Percentiles rank a stretch among this genome's conserved stretches.
phyloP scores from a whole-genome alignment of 352 stramenopile species.

The Phytophthora pisi region DNA sequence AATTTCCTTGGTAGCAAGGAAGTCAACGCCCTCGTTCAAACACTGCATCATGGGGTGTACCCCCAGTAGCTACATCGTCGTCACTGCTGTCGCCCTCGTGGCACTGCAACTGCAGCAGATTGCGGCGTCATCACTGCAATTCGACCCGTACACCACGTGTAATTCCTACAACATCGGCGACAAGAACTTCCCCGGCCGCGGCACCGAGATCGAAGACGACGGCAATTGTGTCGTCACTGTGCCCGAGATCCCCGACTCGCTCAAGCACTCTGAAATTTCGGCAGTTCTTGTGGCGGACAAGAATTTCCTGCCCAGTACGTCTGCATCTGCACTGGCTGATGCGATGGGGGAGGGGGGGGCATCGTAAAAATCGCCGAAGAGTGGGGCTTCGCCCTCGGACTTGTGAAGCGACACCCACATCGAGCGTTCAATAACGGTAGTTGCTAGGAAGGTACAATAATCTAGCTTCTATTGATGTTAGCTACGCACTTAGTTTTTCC shows the following conservation, averaged over 20 bases:
- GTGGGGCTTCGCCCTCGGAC: no score
- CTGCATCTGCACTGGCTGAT: background rate
- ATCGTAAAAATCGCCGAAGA: no score
- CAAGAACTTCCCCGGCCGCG: slow-evolving; percentile 11
- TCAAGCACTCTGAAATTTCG: slow-evolving; percentile 5
- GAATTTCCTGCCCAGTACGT: slow-evolving; percentile 13
- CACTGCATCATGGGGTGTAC: no score
- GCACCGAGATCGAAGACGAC: slow-evolving; percentile 8
- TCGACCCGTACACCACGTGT: slow-evolving; percentile 11
- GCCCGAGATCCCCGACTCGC: background rate
- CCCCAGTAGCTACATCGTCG: slow-evolving; percentile 2
- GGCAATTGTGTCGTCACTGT: slow-evolving; percentile 9
- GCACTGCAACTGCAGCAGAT: slow-evolving; percentile 1
- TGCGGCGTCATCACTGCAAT: slow-evolving; percentile 3
- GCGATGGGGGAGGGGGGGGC: no score
- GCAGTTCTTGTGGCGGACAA: slow-evolving; percentile 8
- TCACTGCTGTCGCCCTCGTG: background rate
- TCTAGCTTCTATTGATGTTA: background rate
- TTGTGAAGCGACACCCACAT: no score
- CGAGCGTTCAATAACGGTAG: no score
- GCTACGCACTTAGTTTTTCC: slow-evolving; percentile 32
- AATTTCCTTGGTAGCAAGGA: no score
- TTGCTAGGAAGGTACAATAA: no score
- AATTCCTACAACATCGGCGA: slow-evolving; percentile 5
- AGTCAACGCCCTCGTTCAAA: no score